Conservation (phyloP, 73 alveolate genomes). For the Strombidium stylifer region DNA sequence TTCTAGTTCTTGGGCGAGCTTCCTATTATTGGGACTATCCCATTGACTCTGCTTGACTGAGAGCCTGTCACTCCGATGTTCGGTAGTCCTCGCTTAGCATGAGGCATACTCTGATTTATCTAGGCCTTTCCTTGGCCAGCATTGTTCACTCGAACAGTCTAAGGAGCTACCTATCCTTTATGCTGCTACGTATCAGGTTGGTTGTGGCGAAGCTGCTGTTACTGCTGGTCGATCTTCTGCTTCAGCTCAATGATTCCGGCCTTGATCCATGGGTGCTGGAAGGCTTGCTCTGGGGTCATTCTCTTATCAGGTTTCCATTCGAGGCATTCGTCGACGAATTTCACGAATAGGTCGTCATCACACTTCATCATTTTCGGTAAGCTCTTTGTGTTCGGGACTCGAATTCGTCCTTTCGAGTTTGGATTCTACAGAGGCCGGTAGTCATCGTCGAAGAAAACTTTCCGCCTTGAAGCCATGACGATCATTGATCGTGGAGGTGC, state of each 20-base stretch:
- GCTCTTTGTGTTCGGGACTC: slow-evolving; percentile 31
- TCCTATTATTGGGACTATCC: no score
- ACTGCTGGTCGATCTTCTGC: slow-evolving; percentile 19
- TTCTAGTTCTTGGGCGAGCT: no score
- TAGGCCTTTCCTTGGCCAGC: no score
- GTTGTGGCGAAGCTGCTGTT: no score
- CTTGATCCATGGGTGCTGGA: slow-evolving; percentile 35
- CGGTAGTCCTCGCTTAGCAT: no score
- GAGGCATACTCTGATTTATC: no score
- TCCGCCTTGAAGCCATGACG: slow-evolving; percentile 41
- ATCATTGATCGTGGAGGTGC: slow-evolving; percentile 51
- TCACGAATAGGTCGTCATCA: slow-evolving; percentile 44
- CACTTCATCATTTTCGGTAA: slow-evolving; percentile 27
- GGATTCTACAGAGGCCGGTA: slow-evolving; percentile 30
- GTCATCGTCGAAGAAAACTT: slow-evolving; percentile 52
- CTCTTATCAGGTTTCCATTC: slow-evolving; percentile 59
- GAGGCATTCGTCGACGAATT: slow-evolving; percentile 47
- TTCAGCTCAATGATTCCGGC: slow-evolving; percentile 28
- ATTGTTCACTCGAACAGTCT: no score
- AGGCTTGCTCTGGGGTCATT: slow-evolving; percentile 58
- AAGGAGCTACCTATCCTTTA: no score
- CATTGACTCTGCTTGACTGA: no score
- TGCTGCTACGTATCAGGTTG: no score
- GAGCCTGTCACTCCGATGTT: no score
- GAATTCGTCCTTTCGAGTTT: slow-evolving; percentile 37